Base-by-base conservation (phyloP, 306 rosid genomes). In the Medicago lupulina region DNA sequence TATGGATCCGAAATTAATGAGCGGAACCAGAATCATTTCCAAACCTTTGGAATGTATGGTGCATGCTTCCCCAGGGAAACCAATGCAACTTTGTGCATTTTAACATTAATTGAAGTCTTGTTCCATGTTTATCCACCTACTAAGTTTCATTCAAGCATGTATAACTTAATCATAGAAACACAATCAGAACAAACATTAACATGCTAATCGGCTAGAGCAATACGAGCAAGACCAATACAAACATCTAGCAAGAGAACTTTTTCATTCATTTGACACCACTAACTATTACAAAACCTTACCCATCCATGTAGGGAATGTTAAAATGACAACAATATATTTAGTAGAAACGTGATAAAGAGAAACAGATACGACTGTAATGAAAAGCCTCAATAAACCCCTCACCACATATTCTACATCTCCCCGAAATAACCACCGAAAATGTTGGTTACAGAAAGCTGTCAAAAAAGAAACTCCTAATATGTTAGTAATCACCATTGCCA, bases 401-500 rank as follows among this genome's bases (percentile, higher is more conserved):
- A 61, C 74, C 67, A 74, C 81, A 83, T 83, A 83, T 70, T 84
- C 86, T 84, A 86, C 86, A 85, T 78, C 83, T 71, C 77, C 85
- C 88, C 84, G 59, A 73, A 74, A 71, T 78, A 76, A 75, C 84
- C 75, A 67, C 83, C 86, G 59, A 61, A 71, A 78, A 67, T 73
- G 65, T 70, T 71, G 62, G 71, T 70, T 76, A 63, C 61, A 74
- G 61, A 80, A 80, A 75, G 80, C 13, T 58, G 81, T 78, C 40
- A 62, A 61, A 73, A 73, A 84, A 70, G 71, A 82, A 81, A 85
- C 82, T 83, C 86, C 89, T 84, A 85, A 65, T 76, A 78, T 78
- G 96, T 89, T 88, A 88, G 89, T 77, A 75, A 75, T 80, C 81
- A 74, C 84, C 78, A 66, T 79, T 83, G 80, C 85, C 74, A 76